Percentiles rank a stretch among this genome's conserved stretches.
phyloP scores from a whole-genome alignment of 805 yeast species.

The Schizosaccharomyces osmophilus region DNA sequence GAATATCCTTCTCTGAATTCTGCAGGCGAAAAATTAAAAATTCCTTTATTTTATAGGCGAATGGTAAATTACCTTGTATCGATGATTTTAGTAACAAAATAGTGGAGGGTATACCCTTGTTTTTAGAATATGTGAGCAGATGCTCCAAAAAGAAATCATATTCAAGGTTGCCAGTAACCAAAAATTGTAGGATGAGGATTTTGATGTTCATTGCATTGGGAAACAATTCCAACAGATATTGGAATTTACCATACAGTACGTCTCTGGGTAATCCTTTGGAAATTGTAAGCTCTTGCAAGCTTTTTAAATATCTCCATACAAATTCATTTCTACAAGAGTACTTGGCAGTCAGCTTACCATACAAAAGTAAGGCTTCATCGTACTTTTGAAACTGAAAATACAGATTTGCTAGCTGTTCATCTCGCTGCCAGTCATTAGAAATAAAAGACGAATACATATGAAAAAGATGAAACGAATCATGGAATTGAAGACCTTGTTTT shows the following conservation, averaged over 20 bases:
- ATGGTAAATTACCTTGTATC: not conserved
- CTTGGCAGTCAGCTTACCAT: not conserved
- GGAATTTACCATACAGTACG: not conserved
- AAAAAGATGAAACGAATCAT: too few relatives aligned
- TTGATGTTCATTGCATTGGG: not conserved
- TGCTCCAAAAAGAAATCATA: not conserved
- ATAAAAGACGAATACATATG: too few relatives aligned
- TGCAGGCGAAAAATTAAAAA: not conserved
- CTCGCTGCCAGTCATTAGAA: too few relatives aligned
- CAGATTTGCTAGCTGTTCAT: too few relatives aligned
- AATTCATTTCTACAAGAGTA: not conserved
- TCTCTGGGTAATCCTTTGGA: not conserved
- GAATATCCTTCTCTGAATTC: not conserved
- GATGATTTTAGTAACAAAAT: not conserved
- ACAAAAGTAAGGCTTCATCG: not conserved
- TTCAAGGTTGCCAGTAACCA: not conserved
- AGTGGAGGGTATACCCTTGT: not conserved
- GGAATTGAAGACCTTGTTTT: too few relatives aligned
- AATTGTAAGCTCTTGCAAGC: not conserved
- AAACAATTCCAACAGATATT: not conserved
- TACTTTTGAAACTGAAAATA: not conserved
- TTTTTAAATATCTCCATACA: not conserved
- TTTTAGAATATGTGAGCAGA: not conserved
- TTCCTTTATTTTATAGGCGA: not conserved
- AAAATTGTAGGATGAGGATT: not conserved